phyloP scores from a whole-genome alignment of 805 yeast species.

The Ogataea kodamae region DNA sequence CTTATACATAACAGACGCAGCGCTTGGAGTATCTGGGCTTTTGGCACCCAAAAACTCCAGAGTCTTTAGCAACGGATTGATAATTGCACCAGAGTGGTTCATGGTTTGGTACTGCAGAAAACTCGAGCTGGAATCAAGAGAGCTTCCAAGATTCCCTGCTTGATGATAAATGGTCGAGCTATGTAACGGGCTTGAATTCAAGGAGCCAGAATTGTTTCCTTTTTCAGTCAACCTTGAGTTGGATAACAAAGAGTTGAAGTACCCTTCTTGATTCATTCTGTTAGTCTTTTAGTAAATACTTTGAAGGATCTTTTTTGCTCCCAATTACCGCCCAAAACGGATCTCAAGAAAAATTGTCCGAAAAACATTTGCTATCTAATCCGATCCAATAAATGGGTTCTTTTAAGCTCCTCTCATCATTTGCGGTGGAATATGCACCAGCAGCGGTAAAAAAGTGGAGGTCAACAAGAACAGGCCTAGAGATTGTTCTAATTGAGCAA shows the following conservation, averaged over 20 bases:
- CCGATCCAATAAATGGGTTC: slow-evolving; percentile 24
- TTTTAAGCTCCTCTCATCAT: slow-evolving; percentile 45
- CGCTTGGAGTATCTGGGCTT: slow-evolving; percentile 26
- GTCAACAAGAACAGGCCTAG: slow-evolving; percentile 78
- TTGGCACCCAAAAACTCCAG: slow-evolving; percentile 26
- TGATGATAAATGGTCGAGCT: slow-evolving; percentile 21
- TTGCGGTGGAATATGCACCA: slow-evolving; percentile 75
- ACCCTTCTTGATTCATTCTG: slow-evolving; percentile 15
- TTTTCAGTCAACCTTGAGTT: slow-evolving; percentile 15
- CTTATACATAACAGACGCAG: slow-evolving; percentile 32
- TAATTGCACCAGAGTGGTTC: slow-evolving; percentile 18
- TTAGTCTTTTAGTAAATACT: background rate
- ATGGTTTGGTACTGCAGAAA: slow-evolving; percentile 22
- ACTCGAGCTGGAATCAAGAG: slow-evolving; percentile 18
- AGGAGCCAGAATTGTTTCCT: slow-evolving; percentile 15
- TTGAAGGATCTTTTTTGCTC: slow-evolving; percentile 5
- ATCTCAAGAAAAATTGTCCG: slow-evolving; percentile 1
- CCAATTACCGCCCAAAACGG: slow-evolving; percentile 6
- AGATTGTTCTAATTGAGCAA: slow-evolving; percentile 69
- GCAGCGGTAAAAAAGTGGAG: slow-evolving; percentile 69
- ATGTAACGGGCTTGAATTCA: slow-evolving; percentile 23
- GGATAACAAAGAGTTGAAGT: slow-evolving; percentile 17
- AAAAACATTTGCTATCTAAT: no score
- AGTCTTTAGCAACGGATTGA: slow-evolving; percentile 24
- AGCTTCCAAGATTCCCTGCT: slow-evolving; percentile 14